Percentiles rank a stretch among this genome's conserved stretches.
These are phyloP conservation scores for Termitomyces sp. DNA, from an alignment of 768 basidiomycete genomes.

Conservation along the genomic window DNA sequence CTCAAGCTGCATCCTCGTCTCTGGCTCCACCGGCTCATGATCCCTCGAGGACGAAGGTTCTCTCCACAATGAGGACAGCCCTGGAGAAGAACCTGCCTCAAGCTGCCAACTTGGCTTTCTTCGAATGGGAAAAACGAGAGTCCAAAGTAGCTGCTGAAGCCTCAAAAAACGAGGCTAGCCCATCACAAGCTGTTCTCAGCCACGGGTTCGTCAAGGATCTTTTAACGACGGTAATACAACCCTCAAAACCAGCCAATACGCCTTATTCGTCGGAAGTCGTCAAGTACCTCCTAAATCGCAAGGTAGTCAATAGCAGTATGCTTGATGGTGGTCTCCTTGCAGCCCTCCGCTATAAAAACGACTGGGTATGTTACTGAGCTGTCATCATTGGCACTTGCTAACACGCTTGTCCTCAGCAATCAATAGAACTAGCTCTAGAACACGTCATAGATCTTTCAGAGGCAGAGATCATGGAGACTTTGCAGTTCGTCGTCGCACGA, in stretches of 20 bases:
- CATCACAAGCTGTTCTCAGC: conserved; percentile 11
- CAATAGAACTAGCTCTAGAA: conserved; percentile 45
- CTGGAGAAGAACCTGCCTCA: conserved; percentile 32
- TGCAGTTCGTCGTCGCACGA: conserved; percentile 36
- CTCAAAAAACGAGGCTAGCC: neutral
- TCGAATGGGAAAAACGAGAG: conserved; percentile 48
- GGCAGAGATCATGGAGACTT: conserved; percentile 49
- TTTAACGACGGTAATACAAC: conserved; percentile 43
- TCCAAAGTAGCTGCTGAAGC: conserved; percentile 16
- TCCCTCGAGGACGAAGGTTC: conserved; percentile 13
- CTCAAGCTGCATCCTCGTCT: conserved; percentile 1
- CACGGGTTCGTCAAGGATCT: conserved; percentile 59
- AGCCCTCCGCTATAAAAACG: conserved; percentile 44
- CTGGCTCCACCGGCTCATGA: conserved; percentile 8
- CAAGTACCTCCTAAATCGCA: conserved; percentile 49
- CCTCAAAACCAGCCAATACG: conserved; percentile 27
- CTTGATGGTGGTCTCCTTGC: conserved; percentile 52
- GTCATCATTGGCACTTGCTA: neutral
- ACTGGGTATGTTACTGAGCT: conserved; percentile 52
- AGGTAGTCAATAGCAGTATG: conserved; percentile 57
- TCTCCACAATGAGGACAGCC: conserved; percentile 18
- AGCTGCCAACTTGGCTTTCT: conserved; percentile 54
- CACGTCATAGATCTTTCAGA: conserved; percentile 62
- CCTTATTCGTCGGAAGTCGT: conserved; percentile 55
- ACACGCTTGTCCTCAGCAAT: conserved; percentile 24